Evolutionary conservation across 1,284 basidiomycete genomes (phyloP).

Genomic region (Naganishia cerealis): DNA sequence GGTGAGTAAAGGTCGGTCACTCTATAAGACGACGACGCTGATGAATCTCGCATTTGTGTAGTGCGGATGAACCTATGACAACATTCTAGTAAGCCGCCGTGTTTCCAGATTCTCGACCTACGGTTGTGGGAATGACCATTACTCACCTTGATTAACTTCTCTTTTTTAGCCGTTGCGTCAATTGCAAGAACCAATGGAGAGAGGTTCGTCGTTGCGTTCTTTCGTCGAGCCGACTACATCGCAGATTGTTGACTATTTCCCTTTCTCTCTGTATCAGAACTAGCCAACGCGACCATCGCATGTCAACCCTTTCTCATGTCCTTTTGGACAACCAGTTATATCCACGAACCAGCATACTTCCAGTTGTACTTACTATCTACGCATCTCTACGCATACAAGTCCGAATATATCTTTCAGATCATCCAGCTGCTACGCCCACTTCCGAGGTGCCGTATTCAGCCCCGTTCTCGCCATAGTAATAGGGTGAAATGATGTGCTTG

Average conservation of each 20-base stretch:
- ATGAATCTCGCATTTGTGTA: conserved; percentile 45
- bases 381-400: not conserved
- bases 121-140: not conserved
- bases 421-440: too few species aligned
- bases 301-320: not conserved
- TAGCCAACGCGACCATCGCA: not conserved
- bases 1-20: conserved; percentile 13
- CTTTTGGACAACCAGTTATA: not conserved
- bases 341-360: not conserved
- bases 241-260: not conserved
- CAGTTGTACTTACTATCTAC: not conserved
- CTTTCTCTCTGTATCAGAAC: not conserved
- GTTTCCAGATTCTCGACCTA: not conserved
- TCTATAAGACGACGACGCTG: not conserved
- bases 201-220: conserved; percentile 41
- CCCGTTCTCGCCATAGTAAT: too few species aligned
- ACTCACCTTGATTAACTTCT: not conserved
- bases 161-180: conserved; percentile 48
- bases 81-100: conserved; percentile 68
- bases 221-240: not conserved
- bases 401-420: too few species aligned
- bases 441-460: too few species aligned
- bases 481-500: too few species aligned
- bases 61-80: conserved; percentile 95
- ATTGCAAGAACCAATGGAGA: conserved; percentile 53